Evolutionary conservation across 1,139 yeast genomes (phyloP).

Genomic region (Geotrichum aggregatum): DNA sequence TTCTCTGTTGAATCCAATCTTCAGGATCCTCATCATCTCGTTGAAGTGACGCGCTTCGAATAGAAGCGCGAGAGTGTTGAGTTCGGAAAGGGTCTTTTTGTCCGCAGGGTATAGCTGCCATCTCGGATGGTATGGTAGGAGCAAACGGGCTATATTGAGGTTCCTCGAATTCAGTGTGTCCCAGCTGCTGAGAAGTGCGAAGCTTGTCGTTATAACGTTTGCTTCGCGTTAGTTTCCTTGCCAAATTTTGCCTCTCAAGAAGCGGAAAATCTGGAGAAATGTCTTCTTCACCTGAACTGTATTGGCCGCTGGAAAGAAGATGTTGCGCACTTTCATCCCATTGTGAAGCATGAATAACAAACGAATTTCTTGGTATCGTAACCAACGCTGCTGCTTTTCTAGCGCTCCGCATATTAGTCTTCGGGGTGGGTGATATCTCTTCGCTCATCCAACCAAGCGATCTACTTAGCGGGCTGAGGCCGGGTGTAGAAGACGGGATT

Average conservation of each 20-base stretch:
- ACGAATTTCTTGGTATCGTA: neutral
- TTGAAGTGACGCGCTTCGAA: no score
- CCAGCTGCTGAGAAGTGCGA: no score
- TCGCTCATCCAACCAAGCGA: neutral
- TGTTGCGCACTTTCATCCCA: slow-evolving; percentile 9
- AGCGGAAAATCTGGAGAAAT: neutral
- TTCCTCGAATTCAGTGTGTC: no score
- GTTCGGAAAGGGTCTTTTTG: neutral
- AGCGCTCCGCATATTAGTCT: neutral
- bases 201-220: no score
- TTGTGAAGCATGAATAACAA: slow-evolving; percentile 4
- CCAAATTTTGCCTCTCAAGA: neutral
- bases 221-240: neutral
- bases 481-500: slow-evolving; percentile 14
- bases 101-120: slow-evolving; percentile 8
- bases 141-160: no score
- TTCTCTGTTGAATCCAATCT: slow-evolving; percentile 6
- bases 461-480: slow-evolving; percentile 3
- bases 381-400: neutral
- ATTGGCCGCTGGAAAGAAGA: no score
- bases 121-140: no score
- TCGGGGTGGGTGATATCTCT: neutral
- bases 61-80: neutral
- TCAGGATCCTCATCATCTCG: slow-evolving; percentile 6
- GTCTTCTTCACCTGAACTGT: neutral